Percentiles rank a stretch among this genome's conserved stretches.
Evolutionary conservation across 257 asterid genomes (phyloP).

Genomic region (Solanum etuberosum): DNA sequence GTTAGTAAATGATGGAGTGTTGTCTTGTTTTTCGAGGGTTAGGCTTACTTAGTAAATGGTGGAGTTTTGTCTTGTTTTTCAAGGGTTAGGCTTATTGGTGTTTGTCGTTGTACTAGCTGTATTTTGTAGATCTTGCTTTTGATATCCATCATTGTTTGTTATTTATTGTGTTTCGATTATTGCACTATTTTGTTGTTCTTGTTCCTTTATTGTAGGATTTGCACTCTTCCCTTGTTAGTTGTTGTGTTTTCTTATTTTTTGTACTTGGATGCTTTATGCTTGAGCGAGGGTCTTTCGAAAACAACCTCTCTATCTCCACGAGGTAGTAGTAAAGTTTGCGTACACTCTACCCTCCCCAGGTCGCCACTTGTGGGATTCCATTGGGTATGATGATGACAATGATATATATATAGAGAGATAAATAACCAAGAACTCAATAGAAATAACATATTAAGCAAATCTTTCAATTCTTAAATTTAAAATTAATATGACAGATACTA

Average conservation of each 20-base stretch:
- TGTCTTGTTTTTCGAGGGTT: too few relatives aligned
- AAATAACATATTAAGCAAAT: background rate
- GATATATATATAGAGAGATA: too few relatives aligned
- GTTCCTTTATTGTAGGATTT: too few relatives aligned
- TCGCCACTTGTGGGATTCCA: background rate
- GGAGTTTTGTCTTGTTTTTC: background rate
- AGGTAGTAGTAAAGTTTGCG: background rate
- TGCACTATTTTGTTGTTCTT: too few relatives aligned
- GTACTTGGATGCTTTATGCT: background rate
- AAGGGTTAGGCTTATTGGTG: background rate
- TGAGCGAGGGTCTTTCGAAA: background rate
- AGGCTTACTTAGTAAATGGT: background rate
- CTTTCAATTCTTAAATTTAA: background rate
- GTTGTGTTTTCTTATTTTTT: background rate
- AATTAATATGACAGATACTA: background rate
- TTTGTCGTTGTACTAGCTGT: background rate
- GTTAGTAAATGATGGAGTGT: background rate
- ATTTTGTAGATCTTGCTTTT: too few relatives aligned
- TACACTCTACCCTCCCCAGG: background rate
- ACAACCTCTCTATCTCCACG: background rate
- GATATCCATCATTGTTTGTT: too few relatives aligned
- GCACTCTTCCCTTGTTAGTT: background rate
- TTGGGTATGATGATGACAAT: background rate
- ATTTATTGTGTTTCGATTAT: too few relatives aligned
- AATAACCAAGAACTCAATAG: background rate